Evolutionary conservation across 2,329 filamentous ascomycete genomes (phyloP), one percentile per base, ranked within the genome.

Genomic region (Colletotrichum sp.): DNA sequence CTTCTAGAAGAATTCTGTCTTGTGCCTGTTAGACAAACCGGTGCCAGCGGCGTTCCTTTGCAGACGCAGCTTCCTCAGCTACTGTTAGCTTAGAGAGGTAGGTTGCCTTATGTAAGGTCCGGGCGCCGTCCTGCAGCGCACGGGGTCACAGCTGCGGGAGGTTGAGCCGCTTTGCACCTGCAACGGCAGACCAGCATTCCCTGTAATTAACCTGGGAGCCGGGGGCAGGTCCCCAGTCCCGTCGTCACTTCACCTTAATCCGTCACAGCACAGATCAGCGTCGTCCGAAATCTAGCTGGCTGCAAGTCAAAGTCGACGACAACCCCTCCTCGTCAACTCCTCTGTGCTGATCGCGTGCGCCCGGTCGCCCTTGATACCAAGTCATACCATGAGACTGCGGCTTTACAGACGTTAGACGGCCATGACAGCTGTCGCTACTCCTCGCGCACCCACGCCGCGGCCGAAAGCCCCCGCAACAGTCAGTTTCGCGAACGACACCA

Each of bases 131-230:
- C 75, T 80, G 79, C 77, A 79, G 72, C 60, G 81, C 81, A 81
- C 81, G 78, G 81, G 81, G 80, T 81, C 73, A 63, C 32, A 62
- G 73, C 44, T 79, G 71, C 60, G 78, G 72, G 44, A 52, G 44
- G 44, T 49, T 49, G 79, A 80, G 78, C 80, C 70, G 69, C 69
- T 59, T 52, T 52, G 73, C 63, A 72, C 18, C 59, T 73, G 70
- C 70, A 72, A 39, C 63, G 18, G 52, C 30, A 74, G 74, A 73
- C 74, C 39, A 60, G 73, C 73, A 39, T 73, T 69, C 73, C 73
- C 70, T 76, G 70, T 36, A 72, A 67, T n/a, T 26, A 8, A 64
- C 70, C 57, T 62, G 30, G 59, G 24, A 72, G 73, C 34, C 44
- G 55, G 32, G 34, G 64, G 59, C 32, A 72, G 69, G 62, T 75